Base-by-base conservation (phyloP, 2,329 filamentous ascomycete species). In the Penicillium digitatum region DNA sequence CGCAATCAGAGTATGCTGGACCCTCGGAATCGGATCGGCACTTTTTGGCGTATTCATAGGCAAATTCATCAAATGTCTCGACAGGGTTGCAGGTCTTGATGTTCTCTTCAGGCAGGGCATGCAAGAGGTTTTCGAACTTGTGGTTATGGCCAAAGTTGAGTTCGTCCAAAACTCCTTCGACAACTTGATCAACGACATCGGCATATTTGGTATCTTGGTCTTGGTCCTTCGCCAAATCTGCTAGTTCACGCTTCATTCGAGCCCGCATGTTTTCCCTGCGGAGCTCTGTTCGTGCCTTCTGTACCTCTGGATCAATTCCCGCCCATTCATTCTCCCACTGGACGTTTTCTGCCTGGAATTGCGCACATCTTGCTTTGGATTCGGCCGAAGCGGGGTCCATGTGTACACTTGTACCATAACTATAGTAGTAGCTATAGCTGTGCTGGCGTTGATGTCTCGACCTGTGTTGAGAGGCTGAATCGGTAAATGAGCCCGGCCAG, bases 351-450 rank as follows among this genome's bases (percentile, higher is more conserved):
- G 45, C 31, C 12, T 35, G 11, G 11, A 34, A 49, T 2, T 61
- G 54, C 7, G 54, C 59, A 5, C 50, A 39, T 49, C 64, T 66
- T 34, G 61, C 63, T 22, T 38, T 55, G 1, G 66, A 68, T 5
- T 65, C 61, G 4, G 50, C 47, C 1, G 64, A 65, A 9, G 57
- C 12, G 1, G 68, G 66, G 40, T 66, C 55, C 67, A 70, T 68
- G 44, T 71, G 69, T 5, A 69, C 64, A 39, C 65, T 68, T n/a
- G 65, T 55, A 6, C 60, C 54, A 34, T 65, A 69, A 14, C 63
- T 70, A 55, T 63, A 70, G 62, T 64, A 65, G 44, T 72, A 69
- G 14, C 60, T 20, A 18, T 9, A 9, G 31, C 8, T 29, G 38
- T 32, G 20, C 27, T 51, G 29, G 10, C 22, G 26, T 18, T 26